Percentiles rank a stretch among this genome's conserved stretches.
Conservation (phyloP, 202 grass and related monocot species). For the Setaria italica region DNA sequence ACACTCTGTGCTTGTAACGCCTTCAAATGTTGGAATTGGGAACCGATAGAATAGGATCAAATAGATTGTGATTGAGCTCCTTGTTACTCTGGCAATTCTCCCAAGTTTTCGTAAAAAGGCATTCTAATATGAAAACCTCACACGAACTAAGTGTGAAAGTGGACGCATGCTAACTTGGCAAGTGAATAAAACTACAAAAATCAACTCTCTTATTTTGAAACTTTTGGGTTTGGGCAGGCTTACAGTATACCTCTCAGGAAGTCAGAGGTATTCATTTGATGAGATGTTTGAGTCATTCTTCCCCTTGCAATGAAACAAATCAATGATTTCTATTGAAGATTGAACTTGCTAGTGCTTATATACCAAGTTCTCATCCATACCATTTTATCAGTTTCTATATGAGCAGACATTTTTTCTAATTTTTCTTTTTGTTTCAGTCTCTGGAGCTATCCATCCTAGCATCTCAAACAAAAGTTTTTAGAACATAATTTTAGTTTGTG, state of each 20-base stretch:
- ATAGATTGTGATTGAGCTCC: neutral
- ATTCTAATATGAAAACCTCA: constrained; percentile 9
- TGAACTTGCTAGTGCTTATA: neutral
- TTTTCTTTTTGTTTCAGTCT: constrained; percentile 2
- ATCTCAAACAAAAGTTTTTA: constrained; percentile 11
- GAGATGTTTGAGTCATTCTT: constrained; percentile 30
- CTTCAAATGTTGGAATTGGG: neutral
- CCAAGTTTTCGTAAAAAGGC: neutral
- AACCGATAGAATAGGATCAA: constrained; percentile 9
- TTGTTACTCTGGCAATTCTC: constrained; percentile 16
- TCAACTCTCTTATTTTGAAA: neutral
- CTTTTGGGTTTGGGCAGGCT: constrained; percentile 8
- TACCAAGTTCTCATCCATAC: neutral
- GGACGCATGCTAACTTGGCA: constrained; percentile 4
- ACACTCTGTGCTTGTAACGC: neutral
- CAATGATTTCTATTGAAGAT: constrained; percentile 13
- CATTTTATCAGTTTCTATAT: constrained; percentile 11
- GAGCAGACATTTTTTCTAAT: neutral
- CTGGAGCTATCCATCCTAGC: constrained; percentile 7
- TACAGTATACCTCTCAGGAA: neutral
- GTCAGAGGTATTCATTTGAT: neutral
- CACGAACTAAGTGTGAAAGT: constrained; percentile 6
- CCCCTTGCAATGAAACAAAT: constrained; percentile 14
- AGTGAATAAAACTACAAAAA: neutral
- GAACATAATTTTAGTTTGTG: constrained; percentile 20